Evolutionary conservation across 768 basidiomycete genomes (phyloP).

Genomic region (Tulasnella sp.): DNA sequence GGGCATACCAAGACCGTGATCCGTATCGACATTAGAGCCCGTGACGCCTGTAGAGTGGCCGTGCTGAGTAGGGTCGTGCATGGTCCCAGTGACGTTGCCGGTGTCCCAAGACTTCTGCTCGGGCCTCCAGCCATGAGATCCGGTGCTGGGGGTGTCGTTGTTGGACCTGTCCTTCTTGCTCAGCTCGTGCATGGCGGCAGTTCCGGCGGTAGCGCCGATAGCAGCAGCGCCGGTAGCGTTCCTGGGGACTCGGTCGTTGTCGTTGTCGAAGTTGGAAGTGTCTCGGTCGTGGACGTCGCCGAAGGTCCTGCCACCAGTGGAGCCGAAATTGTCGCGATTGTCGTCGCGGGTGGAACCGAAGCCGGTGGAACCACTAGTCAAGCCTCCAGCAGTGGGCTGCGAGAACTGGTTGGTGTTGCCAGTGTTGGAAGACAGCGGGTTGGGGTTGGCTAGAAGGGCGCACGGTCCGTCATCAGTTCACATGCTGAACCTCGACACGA

Average conservation of each 20-base stretch:
- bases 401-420: background rate
- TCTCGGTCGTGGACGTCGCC: background rate
- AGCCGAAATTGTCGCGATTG: background rate
- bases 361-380: background rate
- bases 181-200: no score
- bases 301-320: background rate
- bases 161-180: no score
- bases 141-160: background rate
- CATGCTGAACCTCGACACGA: background rate
- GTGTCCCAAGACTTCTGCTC: background rate
- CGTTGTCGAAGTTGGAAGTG: background rate
- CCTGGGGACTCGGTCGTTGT: background rate
- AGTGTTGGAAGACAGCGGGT: background rate
- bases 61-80: background rate
- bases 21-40: background rate
- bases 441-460: background rate
- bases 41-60: background rate
- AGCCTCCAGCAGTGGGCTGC: background rate
- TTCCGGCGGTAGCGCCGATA: no score
- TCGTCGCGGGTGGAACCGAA: background rate
- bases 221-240: background rate
- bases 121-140: background rate
- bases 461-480: no score
- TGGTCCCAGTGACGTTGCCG: background rate
- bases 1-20: conserved; percentile 7